Percentiles rank a stretch among this genome's conserved stretches.
These are phyloP conservation scores for Endocladia muricata DNA, from an alignment of 31 red algal species.

Conservation along the genomic window DNA sequence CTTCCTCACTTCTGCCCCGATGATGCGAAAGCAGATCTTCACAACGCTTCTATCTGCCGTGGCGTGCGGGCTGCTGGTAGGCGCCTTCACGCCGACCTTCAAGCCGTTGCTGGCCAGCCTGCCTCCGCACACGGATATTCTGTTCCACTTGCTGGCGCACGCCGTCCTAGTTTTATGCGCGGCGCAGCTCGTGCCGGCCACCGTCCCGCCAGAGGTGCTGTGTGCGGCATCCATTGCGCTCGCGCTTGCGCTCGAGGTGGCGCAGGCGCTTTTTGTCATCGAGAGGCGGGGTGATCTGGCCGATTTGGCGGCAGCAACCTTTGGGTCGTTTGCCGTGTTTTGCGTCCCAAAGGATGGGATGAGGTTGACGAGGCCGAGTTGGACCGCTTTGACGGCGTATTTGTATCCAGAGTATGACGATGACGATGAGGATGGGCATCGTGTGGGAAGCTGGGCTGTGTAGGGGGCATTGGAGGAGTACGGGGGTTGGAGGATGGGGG, in stretches of 20 bases:
- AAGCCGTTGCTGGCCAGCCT: background rate
- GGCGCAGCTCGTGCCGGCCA: background rate
- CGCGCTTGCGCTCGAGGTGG: conserved; percentile 20
- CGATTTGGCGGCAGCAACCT: conserved; percentile 12
- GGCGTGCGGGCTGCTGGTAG: conserved; percentile 15
- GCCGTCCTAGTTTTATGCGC: background rate
- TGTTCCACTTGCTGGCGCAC: conserved; percentile 18
- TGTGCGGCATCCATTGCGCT: conserved; percentile 3
- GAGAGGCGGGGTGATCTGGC: conserved; percentile 2
- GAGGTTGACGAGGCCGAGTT: conserved; percentile 1
- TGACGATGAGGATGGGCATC: conserved; percentile 37
- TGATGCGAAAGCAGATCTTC: conserved; percentile 26
- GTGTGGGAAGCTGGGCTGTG: conserved; percentile 52
- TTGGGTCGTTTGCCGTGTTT: conserved; percentile 31
- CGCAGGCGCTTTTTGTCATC: conserved; percentile 2
- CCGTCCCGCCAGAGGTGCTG: conserved; percentile 14
- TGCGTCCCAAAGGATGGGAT: conserved; percentile 18
- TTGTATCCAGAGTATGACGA: conserved; percentile 36
- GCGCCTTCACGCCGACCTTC: conserved; percentile 28
- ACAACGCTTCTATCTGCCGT: conserved; percentile 1
- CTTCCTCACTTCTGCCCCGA: too few species aligned
- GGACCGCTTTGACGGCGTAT: background rate
- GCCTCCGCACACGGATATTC: conserved; percentile 16
- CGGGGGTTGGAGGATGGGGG: too few species aligned
- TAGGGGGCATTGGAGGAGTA: too few species aligned